Evolutionary conservation across 1,284 basidiomycete species (phyloP).

Genomic region (Cutaneotrichosporon arboriforme): DNA sequence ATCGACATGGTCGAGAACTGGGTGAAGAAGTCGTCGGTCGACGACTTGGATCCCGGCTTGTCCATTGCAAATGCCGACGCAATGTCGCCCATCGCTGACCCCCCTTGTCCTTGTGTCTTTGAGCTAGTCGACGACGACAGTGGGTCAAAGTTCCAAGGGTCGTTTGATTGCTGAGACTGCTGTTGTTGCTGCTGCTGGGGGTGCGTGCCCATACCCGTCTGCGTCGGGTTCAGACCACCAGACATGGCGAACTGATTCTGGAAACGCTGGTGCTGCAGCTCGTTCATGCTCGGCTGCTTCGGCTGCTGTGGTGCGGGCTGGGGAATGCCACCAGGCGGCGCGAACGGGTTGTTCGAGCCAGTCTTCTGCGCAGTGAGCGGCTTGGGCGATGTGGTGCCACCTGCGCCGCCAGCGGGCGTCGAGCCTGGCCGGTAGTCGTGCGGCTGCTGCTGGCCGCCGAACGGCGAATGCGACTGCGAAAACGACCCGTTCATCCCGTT

Average conservation of each 20-base stretch:
- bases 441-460: slow-evolving; percentile 40
- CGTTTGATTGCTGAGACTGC: background rate
- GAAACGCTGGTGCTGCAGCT: slow-evolving; percentile 59
- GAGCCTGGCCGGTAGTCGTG: slow-evolving; percentile 2
- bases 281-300: slow-evolving; percentile 71
- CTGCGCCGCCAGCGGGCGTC: slow-evolving; percentile 3
- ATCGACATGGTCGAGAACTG: slow-evolving; percentile 23
- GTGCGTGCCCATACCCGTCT: background rate
- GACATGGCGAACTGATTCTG: slow-evolving; percentile 15
- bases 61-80: slow-evolving; percentile 42
- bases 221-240: slow-evolving; percentile 7
- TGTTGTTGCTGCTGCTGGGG: slow-evolving; percentile 8
- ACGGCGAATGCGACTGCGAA: slow-evolving; percentile 53
- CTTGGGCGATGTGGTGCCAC: slow-evolving; percentile 48
- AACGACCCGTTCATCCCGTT: background rate
- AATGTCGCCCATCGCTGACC: slow-evolving; percentile 36
- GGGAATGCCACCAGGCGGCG: slow-evolving; percentile 56
- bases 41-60: background rate
- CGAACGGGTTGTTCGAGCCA: slow-evolving; percentile 92
- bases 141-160: slow-evolving; percentile 3
- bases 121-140: background rate
- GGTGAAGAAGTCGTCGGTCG: slow-evolving; percentile 28
- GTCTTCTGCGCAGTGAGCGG: slow-evolving; percentile 81
- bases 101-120: background rate
- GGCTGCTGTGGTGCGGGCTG: slow-evolving; percentile 57